Conservation (phyloP, 1,139 yeast genomes). For the Hanseniaspora uvarum region DNA sequence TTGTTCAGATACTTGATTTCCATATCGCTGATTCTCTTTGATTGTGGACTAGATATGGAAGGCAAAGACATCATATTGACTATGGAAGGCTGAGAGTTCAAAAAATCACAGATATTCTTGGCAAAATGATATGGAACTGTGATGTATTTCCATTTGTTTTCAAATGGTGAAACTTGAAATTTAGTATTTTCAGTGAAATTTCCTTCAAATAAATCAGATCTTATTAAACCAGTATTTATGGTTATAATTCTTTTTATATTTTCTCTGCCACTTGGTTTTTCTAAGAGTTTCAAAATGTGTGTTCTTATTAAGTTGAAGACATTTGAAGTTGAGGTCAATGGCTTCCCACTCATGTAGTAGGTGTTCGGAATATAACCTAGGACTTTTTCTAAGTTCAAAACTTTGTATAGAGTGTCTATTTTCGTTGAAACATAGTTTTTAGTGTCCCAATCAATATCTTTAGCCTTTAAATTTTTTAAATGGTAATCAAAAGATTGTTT, state of each 20-base stretch:
- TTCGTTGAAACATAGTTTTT: constrained; percentile 39
- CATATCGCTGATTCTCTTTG: neutral
- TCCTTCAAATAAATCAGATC: constrained; percentile 83
- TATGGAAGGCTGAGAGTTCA: constrained; percentile 10
- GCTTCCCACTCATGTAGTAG: constrained; percentile 61
- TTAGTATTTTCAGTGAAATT: constrained; percentile 72
- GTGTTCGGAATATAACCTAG: constrained; percentile 58
- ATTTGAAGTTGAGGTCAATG: constrained; percentile 50
- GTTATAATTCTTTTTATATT: constrained; percentile 42
- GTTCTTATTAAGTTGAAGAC: constrained; percentile 52
- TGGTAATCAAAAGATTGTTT: constrained; percentile 59
- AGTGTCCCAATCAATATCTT: constrained; percentile 32
- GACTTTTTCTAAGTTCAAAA: constrained; percentile 45
- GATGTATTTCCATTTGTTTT: constrained; percentile 54
- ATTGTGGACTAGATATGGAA: neutral
- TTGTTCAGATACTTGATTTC: neutral
- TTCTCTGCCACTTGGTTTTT: constrained; percentile 20
- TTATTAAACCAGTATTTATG: constrained; percentile 78
- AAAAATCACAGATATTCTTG: constrained; percentile 11
- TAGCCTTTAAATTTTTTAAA: constrained; percentile 28
- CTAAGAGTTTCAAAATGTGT: constrained; percentile 51
- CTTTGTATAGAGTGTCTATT: constrained; percentile 38
- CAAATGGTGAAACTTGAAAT: constrained; percentile 77
- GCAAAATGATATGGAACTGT: constrained; percentile 25
- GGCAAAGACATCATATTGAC: constrained; percentile 9